A percentile compares a stretch with the other conserved stretches of the same genome.
These are phyloP conservation scores for Pseudogymnoascus sp. DNA, from an alignment of 2,329 filamentous ascomycete genomes.

Conservation along the genomic window DNA sequence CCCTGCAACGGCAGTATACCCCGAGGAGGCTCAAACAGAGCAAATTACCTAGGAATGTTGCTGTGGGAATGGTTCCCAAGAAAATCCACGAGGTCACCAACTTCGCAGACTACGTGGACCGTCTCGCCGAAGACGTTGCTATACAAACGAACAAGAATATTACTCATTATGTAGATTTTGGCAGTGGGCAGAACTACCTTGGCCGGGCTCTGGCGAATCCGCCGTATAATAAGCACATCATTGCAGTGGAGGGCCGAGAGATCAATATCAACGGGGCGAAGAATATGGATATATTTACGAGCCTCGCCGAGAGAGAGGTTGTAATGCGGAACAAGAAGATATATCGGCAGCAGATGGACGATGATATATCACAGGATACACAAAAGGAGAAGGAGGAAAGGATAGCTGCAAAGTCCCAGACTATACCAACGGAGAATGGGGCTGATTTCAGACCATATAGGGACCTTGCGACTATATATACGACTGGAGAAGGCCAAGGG, in stretches of 20 bases:
- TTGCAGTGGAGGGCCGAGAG: slow-evolving; percentile 83
- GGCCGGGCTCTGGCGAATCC: slow-evolving; percentile 77
- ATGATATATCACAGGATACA: slow-evolving; percentile 34
- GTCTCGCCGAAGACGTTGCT: slow-evolving; percentile 52
- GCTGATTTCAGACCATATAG: slow-evolving; percentile 45
- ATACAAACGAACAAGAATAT: slow-evolving; percentile 52
- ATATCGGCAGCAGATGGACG: slow-evolving; percentile 40
- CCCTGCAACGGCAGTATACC: slow-evolving; percentile 57
- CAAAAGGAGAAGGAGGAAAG: slow-evolving; percentile 38
- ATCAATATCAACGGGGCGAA: slow-evolving; percentile 82
- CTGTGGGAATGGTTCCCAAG: slow-evolving; percentile 91
- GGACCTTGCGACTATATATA: slow-evolving; percentile 47
- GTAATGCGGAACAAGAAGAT: slow-evolving; percentile 80
- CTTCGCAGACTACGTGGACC: slow-evolving; percentile 78
- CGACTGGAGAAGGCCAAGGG: slow-evolving; percentile 55
- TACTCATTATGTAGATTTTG: slow-evolving; percentile 90
- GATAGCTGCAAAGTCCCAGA: slow-evolving; percentile 30
- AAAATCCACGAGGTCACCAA: slow-evolving; percentile 90
- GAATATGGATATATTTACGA: slow-evolving; percentile 76
- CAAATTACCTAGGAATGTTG: slow-evolving; percentile 61
- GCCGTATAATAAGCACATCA: slow-evolving; percentile 79
- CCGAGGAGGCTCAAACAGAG: slow-evolving; percentile 38
- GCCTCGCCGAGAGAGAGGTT: slow-evolving; percentile 64
- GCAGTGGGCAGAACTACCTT: slow-evolving; percentile 93
- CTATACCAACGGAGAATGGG: slow-evolving; percentile 18